Conservation (phyloP, 208 protist species). For the Endotrypanum monterogeii region DNA sequence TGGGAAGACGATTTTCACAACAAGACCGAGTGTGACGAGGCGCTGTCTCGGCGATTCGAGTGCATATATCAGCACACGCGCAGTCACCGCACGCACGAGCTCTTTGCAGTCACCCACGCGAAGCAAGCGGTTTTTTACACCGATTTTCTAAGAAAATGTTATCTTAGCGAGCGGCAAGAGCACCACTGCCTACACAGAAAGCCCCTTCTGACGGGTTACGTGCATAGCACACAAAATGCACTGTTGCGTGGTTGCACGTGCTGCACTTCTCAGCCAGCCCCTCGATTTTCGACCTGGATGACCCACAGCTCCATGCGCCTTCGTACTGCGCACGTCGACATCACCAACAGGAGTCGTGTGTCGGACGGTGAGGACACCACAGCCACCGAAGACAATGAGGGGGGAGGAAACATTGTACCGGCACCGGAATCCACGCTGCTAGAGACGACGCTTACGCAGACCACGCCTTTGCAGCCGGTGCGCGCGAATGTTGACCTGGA, state of each 20-base stretch:
- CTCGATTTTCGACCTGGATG: constrained; percentile 32
- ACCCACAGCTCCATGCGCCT: constrained; percentile 30
- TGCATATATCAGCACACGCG: constrained; percentile 61
- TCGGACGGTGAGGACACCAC: background rate
- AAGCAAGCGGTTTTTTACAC: constrained; percentile 35
- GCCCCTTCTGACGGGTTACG: constrained; percentile 25
- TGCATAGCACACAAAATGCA: constrained; percentile 32
- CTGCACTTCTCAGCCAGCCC: constrained; percentile 21
- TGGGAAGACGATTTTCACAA: constrained; percentile 92
- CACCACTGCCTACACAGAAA: constrained; percentile 29
- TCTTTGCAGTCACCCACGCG: constrained; percentile 23
- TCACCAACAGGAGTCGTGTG: background rate
- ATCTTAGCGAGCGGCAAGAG: constrained; percentile 28
- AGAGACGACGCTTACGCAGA: background rate
- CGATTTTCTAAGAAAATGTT: constrained; percentile 31
- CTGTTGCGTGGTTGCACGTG: constrained; percentile 26
- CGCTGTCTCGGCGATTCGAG: constrained; percentile 53
- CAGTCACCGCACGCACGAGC: constrained; percentile 12
- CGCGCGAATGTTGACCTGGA: background rate
- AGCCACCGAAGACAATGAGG: background rate
- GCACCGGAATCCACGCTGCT: background rate
- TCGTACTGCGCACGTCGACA: constrained; percentile 14
- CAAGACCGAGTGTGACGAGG: constrained; percentile 57
- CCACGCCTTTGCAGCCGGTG: background rate
- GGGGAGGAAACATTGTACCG: background rate